Evolutionary conservation across 176 grass and related monocot genomes (phyloP).

Genomic region (Phoenix dactylifera): DNA sequence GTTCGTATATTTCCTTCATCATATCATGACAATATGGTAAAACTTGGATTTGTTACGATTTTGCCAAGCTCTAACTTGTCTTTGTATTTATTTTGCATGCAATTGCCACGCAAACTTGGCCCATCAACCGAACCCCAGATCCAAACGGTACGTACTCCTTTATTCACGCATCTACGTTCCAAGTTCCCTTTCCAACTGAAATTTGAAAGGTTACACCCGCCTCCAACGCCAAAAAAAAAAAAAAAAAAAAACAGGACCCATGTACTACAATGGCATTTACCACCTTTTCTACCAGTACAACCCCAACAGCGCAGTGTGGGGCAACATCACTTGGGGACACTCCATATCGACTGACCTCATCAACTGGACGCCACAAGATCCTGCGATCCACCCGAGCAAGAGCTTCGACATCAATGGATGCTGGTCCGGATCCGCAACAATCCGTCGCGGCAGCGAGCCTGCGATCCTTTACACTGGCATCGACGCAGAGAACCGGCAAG

Average conservation of each 20-base stretch:
- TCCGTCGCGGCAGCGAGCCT: slow-evolving; percentile 21
- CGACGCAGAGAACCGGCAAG: slow-evolving; percentile 43
- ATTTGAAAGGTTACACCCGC: no score
- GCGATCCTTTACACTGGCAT: slow-evolving; percentile 75
- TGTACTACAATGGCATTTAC: slow-evolving; percentile 92
- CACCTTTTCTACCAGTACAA: slow-evolving; percentile 98
- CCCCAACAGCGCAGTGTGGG: slow-evolving; percentile 46
- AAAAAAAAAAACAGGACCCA: slow-evolving; percentile 39
- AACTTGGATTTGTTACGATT: no score
- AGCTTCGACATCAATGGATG: slow-evolving; percentile 58
- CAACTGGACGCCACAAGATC: slow-evolving; percentile 57
- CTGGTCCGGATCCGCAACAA: slow-evolving; percentile 83
- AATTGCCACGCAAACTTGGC: no score
- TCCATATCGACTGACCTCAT: slow-evolving; percentile 70
- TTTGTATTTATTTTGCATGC: no score
- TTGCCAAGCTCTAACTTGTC: no score
- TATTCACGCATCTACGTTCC: no score
- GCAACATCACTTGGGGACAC: slow-evolving; percentile 73
- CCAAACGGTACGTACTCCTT: no score
- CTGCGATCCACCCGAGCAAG: slow-evolving; percentile 28
- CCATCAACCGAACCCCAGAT: no score
- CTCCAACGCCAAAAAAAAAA: neutral
- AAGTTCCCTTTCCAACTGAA: no score
- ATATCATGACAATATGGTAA: no score
- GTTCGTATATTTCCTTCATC: no score